Percentiles rank a stretch among this genome's conserved stretches.
phyloP scores from a whole-genome alignment of 208 protist genomes.

The Leishmania martiniquensis region DNA sequence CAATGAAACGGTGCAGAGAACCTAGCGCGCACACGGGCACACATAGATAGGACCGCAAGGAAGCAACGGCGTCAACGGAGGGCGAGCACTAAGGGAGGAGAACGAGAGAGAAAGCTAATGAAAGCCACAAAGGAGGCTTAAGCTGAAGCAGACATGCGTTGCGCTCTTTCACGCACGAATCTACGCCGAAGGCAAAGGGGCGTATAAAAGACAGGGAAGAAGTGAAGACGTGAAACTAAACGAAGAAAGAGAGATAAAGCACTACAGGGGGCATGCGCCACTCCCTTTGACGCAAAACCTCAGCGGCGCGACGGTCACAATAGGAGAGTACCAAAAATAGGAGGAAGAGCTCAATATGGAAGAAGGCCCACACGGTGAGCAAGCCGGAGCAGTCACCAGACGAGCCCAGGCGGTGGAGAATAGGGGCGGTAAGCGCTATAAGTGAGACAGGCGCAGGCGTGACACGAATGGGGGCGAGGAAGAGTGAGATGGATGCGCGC shows the following conservation, averaged over 20 bases:
- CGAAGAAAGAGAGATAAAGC: neutral
- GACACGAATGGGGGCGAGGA: too few species aligned
- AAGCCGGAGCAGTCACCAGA: neutral
- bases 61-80: neutral
- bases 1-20: neutral
- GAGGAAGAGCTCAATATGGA: neutral
- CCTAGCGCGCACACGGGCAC: too few species aligned
- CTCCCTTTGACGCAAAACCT: too few species aligned
- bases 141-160: neutral
- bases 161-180: neutral
- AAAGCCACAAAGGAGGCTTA: neutral
- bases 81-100: neutral
- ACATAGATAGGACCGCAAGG: neutral
- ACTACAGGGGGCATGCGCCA: slow-evolving; percentile 1
- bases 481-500: too few species aligned
- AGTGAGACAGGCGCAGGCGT: neutral
- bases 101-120: neutral
- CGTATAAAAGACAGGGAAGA: too few species aligned
- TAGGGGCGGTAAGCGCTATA: neutral
- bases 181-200: neutral
- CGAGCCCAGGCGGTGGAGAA: neutral
- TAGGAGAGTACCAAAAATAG: neutral
- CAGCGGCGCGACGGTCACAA: neutral
- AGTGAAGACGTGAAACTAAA: too few species aligned
- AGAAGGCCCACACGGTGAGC: neutral